Base-by-base conservation (phyloP, 2,329 filamentous ascomycete genomes). In the Biscogniauxia sp. region DNA sequence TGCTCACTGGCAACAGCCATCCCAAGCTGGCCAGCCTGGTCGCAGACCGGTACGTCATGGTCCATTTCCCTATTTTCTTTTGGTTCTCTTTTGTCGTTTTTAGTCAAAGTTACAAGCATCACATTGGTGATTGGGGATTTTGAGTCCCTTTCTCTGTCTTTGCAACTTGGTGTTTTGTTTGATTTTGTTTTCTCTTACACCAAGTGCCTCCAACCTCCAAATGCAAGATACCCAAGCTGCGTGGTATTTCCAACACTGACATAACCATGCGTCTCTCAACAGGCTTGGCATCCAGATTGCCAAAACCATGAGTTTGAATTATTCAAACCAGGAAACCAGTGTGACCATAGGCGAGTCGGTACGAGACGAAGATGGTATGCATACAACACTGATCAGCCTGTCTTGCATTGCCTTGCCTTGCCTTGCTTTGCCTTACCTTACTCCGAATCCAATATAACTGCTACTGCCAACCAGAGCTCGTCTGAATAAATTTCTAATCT, bases 301-400 rank as follows among this genome's bases (percentile, higher is more conserved):
- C 64, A 91, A 91, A 79, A 91, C 90, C 53, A 85, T 92, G 80
- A 89, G 89, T 65, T 82, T 94, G 64, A 91, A 93, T 74, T 93
- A 93, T 79, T 93, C 91, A 54, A 94, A 94, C 76, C 90, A 92
- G 72, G 91, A 95, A 75, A 93, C 90, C 56, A 92, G 89, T 68
- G 93, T 98, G 60, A 97, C 93, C 20, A 96, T 97, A 70, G 93
- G 94, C 74, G 94, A 98, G 80, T 96, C 91, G 65, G 94, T 98
- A 58, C 86, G 94, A 78, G 94, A 98, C 75, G 94, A 98, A 83
- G 94, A 98, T 86, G 71, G 71, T 91, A 84, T 70, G 60, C 26
- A 49, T 32, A 32, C 28, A 32, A 32, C 11, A 7, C 28, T 32
- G 28, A 32, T 32, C 28, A 32, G n/a, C n/a, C 45, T 28, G 17